Evolutionary conservation across 169 alveolate genomes (phyloP).

Genomic region (Plasmodium gonderi): DNA sequence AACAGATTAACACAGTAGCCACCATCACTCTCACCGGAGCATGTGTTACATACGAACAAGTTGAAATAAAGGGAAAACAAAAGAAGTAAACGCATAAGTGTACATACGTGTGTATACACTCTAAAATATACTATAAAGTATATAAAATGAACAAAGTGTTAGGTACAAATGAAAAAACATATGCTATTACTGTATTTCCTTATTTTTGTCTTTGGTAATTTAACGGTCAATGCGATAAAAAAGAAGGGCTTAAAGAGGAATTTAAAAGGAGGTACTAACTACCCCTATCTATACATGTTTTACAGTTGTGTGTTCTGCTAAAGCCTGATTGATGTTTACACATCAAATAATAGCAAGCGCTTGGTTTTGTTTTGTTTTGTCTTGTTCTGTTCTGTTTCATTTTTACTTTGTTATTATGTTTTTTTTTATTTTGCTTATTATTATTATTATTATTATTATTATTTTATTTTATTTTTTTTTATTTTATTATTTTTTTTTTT

Average conservation of each 20-base stretch:
- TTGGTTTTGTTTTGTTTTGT: too few species aligned
- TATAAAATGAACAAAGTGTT: conserved; percentile 5
- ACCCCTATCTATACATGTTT: not conserved
- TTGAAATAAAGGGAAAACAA: not conserved
- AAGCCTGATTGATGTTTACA: not conserved
- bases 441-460: too few species aligned
- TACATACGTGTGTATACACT: not conserved
- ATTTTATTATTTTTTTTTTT: not conserved
- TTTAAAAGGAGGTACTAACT: conserved; percentile 42
- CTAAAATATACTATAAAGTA: not conserved
- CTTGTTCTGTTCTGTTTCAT: too few species aligned
- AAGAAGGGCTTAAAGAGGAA: conserved; percentile 20
- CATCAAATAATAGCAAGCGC: not conserved
- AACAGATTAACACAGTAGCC: not conserved
- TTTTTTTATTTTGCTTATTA: not conserved
- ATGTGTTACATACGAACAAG: not conserved
- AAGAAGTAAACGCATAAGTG: not conserved
- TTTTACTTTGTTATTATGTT: not conserved
- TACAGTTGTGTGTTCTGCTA: not conserved
- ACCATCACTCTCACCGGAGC: not conserved
- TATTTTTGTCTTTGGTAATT: not conserved
- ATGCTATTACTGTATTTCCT: conserved; percentile 27
- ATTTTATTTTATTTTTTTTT: not conserved
- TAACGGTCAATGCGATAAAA: conserved; percentile 19
- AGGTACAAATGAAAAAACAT: conserved; percentile 48